These are phyloP conservation scores for Tuber borchii DNA, from an alignment of 495 filamentous ascomycete genomes.

Conservation along the genomic window DNA sequence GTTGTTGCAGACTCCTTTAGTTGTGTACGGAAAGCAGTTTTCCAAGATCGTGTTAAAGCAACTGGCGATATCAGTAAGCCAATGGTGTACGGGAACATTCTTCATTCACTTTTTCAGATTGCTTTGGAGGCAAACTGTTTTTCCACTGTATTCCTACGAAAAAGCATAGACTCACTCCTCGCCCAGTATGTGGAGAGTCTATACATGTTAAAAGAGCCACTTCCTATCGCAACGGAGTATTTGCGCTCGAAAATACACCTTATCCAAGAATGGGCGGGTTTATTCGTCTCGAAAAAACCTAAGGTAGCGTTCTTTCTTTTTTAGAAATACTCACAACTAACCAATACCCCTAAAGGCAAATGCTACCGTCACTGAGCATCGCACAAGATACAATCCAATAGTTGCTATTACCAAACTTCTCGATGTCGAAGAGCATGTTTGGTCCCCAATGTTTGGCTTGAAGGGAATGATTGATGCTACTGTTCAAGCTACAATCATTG, in stretches of 20 bases:
- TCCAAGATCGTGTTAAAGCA: slow-evolving; percentile 88
- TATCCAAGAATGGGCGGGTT: slow-evolving; percentile 71
- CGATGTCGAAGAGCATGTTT: slow-evolving; percentile 93
- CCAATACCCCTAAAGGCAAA: slow-evolving; percentile 48
- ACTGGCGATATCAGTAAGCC: slow-evolving; percentile 67
- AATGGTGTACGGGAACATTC: slow-evolving; percentile 79
- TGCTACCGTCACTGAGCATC: slow-evolving; percentile 70
- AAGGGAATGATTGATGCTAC: slow-evolving; percentile 99
- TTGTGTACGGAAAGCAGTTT: slow-evolving; percentile 78
- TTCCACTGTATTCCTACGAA: slow-evolving; percentile 59
- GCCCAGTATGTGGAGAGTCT: slow-evolving; percentile 73
- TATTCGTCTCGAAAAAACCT: slow-evolving; percentile 67
- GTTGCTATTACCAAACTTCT: slow-evolving; percentile 89
- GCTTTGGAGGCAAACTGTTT: slow-evolving; percentile 78
- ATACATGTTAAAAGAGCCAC: slow-evolving; percentile 70
- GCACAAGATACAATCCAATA: slow-evolving; percentile 58
- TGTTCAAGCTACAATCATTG: slow-evolving; percentile 76
- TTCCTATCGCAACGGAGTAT: slow-evolving; percentile 65
- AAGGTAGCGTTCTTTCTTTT: slow-evolving; percentile 50
- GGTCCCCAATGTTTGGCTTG: slow-evolving; percentile 93
- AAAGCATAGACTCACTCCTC: slow-evolving; percentile 58
- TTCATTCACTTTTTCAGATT: slow-evolving; percentile 91
- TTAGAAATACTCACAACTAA: slow-evolving; percentile 31
- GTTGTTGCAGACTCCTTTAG: slow-evolving; percentile 88
- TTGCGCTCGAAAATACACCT: slow-evolving; percentile 70